Percentiles rank a stretch among this genome's conserved stretches.
Conservation (phyloP, 129 eudicot genomes). For the Pulicaria dysenterica region DNA sequence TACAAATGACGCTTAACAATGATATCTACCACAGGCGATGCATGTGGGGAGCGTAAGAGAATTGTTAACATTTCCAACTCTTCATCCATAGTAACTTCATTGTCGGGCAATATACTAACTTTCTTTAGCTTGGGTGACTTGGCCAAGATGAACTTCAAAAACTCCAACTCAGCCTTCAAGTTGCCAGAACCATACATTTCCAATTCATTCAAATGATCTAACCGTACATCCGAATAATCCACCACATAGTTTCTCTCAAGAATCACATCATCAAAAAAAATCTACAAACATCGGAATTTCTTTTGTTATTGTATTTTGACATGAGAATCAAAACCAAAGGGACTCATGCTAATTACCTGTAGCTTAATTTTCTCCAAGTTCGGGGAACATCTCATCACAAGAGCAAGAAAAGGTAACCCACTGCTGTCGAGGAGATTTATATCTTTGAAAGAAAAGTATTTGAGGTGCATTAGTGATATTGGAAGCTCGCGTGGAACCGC, state of each 20-base stretch:
- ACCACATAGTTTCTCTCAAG: not conserved
- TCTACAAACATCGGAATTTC: not conserved
- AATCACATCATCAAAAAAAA: not conserved
- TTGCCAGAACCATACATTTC: not conserved
- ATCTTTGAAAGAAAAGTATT: not conserved
- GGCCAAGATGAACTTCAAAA: slow-evolving; percentile 21
- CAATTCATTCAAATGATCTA: slow-evolving; percentile 11
- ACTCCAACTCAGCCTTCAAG: slow-evolving; percentile 1
- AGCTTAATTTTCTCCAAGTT: slow-evolving; percentile 15
- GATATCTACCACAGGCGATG: not conserved
- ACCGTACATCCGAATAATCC: slow-evolving; percentile 15
- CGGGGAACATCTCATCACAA: not conserved
- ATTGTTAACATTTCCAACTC: slow-evolving; percentile 5
- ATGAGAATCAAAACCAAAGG: not conserved
- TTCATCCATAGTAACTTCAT: not conserved
- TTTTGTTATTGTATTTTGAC: not conserved
- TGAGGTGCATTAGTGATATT: slow-evolving; percentile 16
- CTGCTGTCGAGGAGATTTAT: not conserved
- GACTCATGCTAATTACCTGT: not conserved
- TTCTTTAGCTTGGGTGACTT: slow-evolving; percentile 17
- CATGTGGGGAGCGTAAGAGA: not conserved
- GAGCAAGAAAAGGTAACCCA: not conserved
- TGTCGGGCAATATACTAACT: not conserved
- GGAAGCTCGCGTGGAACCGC: not conserved
- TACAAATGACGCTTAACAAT: not conserved